Evolutionary conservation across 768 basidiomycete species (phyloP).

Genomic region (Cyathus striatus): DNA sequence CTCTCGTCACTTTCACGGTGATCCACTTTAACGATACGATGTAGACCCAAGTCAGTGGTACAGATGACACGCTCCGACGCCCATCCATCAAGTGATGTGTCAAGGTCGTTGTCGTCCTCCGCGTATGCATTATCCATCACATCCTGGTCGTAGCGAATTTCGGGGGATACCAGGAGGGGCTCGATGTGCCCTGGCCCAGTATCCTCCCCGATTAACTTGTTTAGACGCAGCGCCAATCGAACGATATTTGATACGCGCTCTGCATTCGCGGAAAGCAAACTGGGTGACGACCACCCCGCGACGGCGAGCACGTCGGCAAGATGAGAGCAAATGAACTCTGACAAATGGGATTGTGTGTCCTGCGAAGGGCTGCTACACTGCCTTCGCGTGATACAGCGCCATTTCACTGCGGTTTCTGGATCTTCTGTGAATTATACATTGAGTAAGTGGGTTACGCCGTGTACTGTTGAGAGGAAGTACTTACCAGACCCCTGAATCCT

Average conservation of each 20-base stretch:
- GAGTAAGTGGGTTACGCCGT: no score
- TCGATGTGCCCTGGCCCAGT: constrained; percentile 13
- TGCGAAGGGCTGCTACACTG: constrained; percentile 12
- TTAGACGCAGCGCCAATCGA: neutral
- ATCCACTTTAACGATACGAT: no score
- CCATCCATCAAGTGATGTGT: constrained; percentile 1
- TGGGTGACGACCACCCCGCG: neutral
- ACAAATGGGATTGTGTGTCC: constrained; percentile 13
- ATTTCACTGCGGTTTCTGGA: constrained; percentile 12
- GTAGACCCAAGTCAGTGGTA: constrained; percentile 26
- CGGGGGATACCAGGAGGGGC: constrained; percentile 17
- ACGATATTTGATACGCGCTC: neutral
- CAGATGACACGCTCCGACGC: constrained; percentile 19
- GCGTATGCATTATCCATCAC: constrained; percentile 24
- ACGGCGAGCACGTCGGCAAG: constrained; percentile 12
- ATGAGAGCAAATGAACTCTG: constrained; percentile 13
- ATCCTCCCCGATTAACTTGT: neutral
- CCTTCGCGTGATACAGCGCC: constrained; percentile 20
- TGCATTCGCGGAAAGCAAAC: neutral
- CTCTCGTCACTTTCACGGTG: constrained; percentile 5
- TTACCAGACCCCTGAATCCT: constrained; percentile 31
- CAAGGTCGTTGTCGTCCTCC: constrained; percentile 7
- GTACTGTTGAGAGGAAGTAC: constrained; percentile 5
- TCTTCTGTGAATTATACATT: no score
- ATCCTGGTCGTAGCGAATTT: constrained; percentile 17